Conservation (phyloP, 805 yeast genomes). For the Scheffersomyces amazonensis region DNA sequence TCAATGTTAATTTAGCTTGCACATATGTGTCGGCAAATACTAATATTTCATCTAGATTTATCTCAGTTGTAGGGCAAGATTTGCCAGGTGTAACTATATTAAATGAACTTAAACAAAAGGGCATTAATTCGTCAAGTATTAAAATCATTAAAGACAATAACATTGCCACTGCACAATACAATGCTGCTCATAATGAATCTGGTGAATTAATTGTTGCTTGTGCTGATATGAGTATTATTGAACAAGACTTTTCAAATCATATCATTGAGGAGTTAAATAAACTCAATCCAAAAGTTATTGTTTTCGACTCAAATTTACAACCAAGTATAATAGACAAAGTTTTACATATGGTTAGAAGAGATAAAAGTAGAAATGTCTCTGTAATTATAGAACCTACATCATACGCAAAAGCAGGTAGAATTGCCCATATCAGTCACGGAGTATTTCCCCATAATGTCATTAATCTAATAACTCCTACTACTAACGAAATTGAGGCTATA, state of each 20-base stretch:
- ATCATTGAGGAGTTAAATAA: conserved; percentile 38
- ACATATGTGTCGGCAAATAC: conserved; percentile 18
- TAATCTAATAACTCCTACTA: conserved; percentile 66
- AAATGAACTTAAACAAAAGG: conserved; percentile 18
- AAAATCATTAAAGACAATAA: conserved; percentile 12
- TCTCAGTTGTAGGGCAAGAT: conserved; percentile 66
- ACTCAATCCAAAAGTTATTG: conserved; percentile 47
- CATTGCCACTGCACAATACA: conserved; percentile 63
- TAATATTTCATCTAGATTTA: conserved; percentile 32
- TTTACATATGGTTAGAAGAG: conserved; percentile 10
- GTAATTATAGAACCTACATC: conserved; percentile 79
- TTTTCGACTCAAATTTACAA: conserved; percentile 70
- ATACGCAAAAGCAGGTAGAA: conserved; percentile 51
- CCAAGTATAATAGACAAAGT: conserved; percentile 36
- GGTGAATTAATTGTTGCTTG: conserved; percentile 75
- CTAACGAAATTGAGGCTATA: conserved; percentile 55
- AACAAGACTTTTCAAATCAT: conserved; percentile 40
- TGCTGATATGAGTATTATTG: conserved; percentile 80
- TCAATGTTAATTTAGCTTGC: conserved; percentile 71
- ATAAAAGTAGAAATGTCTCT: conserved; percentile 15
- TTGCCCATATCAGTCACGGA: conserved; percentile 37
- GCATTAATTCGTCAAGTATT: conserved; percentile 41
- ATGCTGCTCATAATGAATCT: conserved; percentile 56
- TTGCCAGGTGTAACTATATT: conserved; percentile 44
- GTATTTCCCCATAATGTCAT: conserved; percentile 49